Evolutionary conservation across 768 basidiomycete genomes (phyloP), one percentile per base, ranked within the genome.

Genomic region (Termitomyces sp.): DNA sequence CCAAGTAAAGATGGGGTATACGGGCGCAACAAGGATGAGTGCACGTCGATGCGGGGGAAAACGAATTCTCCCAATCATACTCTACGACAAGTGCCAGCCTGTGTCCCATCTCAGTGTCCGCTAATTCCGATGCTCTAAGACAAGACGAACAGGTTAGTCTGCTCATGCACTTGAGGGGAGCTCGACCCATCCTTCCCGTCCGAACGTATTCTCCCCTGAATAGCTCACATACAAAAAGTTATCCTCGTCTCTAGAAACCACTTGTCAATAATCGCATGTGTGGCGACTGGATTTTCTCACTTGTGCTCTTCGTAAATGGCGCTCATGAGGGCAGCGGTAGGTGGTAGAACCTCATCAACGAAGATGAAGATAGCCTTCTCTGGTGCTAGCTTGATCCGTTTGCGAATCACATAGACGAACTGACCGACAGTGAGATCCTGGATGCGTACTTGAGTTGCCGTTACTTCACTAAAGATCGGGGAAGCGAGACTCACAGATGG

Each of bases 321-420:
- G 70, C 93, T 95, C 97, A 99, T 99, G 53, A 98, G 80, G 3
- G 96, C 96, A 15, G 96, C 97, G 1, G 97, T 98, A 46, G 97
- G 97, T 48, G 97, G 97, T 33, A 99, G 83, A 57, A 98, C 95
- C 75, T 99, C 97, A 69, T 99, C 95, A 55, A 99, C 97, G 70
- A 98, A 99, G 77, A 99, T 98, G 81, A 98, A 99, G 79, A 99
- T 99, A 40, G 97, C 97, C 80, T 98, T 98, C 86, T 99, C 97
- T 36, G 97, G 96, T 24, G 95, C 92, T 60, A 99, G 86, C 87
- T 99, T 98, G 90, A 98, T 99, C 63, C 97, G 91, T 83, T 99
- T 99, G 71, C 97, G 90, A 73, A 99, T 99, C 38, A 99, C 97
- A 75, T 99, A 99, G 60, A 99, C 97, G 74, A 99, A 99, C 73